Evolutionary conservation across 176 grass and related monocot genomes (phyloP).

Genomic region (Avena insularis): DNA sequence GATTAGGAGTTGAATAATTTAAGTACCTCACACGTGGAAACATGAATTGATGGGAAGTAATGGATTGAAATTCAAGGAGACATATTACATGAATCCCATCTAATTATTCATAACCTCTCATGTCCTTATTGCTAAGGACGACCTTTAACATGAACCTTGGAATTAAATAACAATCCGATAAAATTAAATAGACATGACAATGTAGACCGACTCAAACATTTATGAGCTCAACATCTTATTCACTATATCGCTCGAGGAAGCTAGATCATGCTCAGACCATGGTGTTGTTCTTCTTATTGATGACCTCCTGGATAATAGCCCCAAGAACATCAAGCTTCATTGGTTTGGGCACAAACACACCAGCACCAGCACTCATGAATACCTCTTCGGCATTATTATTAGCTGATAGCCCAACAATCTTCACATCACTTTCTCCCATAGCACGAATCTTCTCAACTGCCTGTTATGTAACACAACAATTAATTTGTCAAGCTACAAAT

Average conservation of each 20-base stretch:
- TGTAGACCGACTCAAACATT: neutral
- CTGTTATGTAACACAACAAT: neutral
- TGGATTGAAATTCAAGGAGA: neutral
- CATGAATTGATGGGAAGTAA: too few relatives aligned
- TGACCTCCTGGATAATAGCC: conserved; percentile 14
- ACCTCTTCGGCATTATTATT: neutral
- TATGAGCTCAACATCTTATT: neutral
- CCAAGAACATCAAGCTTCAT: neutral
- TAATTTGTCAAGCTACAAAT: neutral
- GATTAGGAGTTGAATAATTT: too few relatives aligned
- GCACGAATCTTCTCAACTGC: conserved; percentile 36
- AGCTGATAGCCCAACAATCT: conserved; percentile 35
- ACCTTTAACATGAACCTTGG: neutral
- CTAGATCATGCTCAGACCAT: neutral
- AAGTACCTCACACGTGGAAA: too few relatives aligned
- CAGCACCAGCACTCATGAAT: conserved; percentile 27
- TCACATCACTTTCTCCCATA: conserved; percentile 37
- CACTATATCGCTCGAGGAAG: neutral
- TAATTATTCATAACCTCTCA: neutral
- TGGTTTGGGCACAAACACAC: conserved; percentile 31
- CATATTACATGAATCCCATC: neutral
- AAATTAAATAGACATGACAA: too few relatives aligned
- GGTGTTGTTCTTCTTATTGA: conserved; percentile 21
- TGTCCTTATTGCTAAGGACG: neutral
- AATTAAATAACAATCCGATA: neutral